Conservation (phyloP, 202 grass and related monocot genomes). For the Elaeis oleifera region DNA sequence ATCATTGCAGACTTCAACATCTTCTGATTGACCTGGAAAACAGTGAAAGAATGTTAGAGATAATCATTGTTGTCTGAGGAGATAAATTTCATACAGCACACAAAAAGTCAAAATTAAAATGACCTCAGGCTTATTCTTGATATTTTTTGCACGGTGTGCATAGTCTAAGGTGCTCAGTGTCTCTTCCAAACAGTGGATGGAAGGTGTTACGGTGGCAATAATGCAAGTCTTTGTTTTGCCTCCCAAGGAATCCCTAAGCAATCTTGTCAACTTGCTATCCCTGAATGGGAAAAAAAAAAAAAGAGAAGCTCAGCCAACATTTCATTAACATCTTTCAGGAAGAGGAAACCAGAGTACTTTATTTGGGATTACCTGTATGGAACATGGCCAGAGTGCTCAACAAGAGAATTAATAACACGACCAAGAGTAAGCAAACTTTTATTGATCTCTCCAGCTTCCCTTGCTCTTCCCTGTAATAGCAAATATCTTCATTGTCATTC, state of each 20-base stretch:
- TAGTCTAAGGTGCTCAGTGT: slow-evolving; percentile 97
- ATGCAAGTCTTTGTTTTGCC: slow-evolving; percentile 99
- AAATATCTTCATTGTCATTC: neutral
- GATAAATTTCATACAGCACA: slow-evolving; percentile 26
- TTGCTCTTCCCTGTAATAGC: slow-evolving; percentile 82
- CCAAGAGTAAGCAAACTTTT: slow-evolving; percentile 98
- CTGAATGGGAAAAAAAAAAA: slow-evolving; percentile 35
- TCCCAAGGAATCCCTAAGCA: slow-evolving; percentile 91
- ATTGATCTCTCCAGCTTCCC: slow-evolving; percentile 99
- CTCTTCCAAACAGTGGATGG: slow-evolving; percentile 92
- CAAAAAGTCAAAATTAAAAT: slow-evolving; percentile 6
- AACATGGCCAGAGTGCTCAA: slow-evolving; percentile 95
- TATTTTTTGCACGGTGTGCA: slow-evolving; percentile 99
- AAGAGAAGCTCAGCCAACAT: slow-evolving; percentile 13
- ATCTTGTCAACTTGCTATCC: slow-evolving; percentile 98
- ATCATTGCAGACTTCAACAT: slow-evolving; percentile 98
- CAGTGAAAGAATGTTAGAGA: slow-evolving; percentile 1
- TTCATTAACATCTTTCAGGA: neutral
- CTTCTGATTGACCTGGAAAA: slow-evolving; percentile 80
- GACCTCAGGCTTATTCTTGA: slow-evolving; percentile 98
- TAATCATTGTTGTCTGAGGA: neutral
- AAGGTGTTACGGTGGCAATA: slow-evolving; percentile 97
- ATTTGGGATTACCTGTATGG: slow-evolving; percentile 68
- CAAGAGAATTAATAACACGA: slow-evolving; percentile 96
- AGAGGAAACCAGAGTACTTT: neutral